Evolutionary conservation across 2,329 filamentous ascomycete genomes (phyloP), one percentile per base, ranked within the genome.

Genomic region (Neofusicoccum kwambonambiense): DNA sequence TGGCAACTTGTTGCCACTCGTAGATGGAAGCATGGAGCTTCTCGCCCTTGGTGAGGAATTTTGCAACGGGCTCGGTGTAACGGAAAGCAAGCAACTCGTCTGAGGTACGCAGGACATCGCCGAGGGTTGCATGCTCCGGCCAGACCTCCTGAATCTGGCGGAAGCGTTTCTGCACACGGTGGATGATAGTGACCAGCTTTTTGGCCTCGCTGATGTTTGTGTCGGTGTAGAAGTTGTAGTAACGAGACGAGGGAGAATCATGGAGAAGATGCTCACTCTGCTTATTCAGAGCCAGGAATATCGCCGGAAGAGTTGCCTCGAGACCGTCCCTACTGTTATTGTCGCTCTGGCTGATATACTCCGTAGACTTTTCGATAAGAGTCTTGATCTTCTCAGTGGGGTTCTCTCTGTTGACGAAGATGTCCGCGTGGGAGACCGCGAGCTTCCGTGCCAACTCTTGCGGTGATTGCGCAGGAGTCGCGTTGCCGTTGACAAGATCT

Each of bases 1-100:
- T 96, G 3, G 94, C 93, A 77, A 97, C 93, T 47, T 90, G 89
- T 75, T 99, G 93, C 95, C 95, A 99, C 77, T 98, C 93, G 68
- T 97, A 89, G 56, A 99, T 86, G 69, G 90, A 89, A 0, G 83
- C 84, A 77, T 98, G 91, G 4, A 99, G 83, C 68, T 94, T 92
- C 76, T 99, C 96, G 3, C 95, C 84, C 73, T 90, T 92, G 1
- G 90, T 91, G 61, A 99, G 86, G 64, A 96, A 88, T 71, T 90
- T 93, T 1, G 93, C 93, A 4, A 99, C 82, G 0, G 95, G 93
- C 64, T 97, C 93, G 1, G 87, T 86, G 70, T 97, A 89, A 22
- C 87, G 83, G 70, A 97, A 87, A 63, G 89, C 85, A 1, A 96
- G 83, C 0, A 96, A 82, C 69, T 90, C 88, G 64, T 90, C 86